phyloP scores from a whole-genome alignment of 2,329 filamentous ascomycete genomes.

The Claviceps quebecensis region DNA sequence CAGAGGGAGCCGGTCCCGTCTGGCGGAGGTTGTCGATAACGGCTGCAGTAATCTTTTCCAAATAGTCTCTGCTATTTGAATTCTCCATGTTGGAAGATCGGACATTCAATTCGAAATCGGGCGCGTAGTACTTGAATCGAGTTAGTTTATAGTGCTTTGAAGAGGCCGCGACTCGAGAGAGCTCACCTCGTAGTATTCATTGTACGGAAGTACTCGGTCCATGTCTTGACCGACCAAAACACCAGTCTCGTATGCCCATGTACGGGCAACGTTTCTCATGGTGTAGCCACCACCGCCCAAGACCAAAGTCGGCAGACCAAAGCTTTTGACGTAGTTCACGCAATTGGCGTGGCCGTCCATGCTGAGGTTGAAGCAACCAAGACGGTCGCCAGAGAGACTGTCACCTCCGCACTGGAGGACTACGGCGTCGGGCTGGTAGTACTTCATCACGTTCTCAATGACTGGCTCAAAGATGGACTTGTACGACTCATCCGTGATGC shows the following conservation, averaged over 20 bases:
- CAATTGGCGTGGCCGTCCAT: constrained; percentile 94
- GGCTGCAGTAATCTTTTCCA: constrained; percentile 67
- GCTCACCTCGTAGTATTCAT: constrained; percentile 76
- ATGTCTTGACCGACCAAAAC: constrained; percentile 74
- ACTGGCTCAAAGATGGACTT: constrained; percentile 85
- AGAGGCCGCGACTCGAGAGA: background rate
- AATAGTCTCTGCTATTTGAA: constrained; percentile 68
- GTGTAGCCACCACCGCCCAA: constrained; percentile 95
- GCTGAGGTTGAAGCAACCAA: constrained; percentile 95
- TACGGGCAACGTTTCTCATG: constrained; percentile 89
- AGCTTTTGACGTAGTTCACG: constrained; percentile 79
- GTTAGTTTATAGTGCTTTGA: constrained; percentile 9
- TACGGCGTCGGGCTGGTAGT: constrained; percentile 80
- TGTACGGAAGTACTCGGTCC: constrained; percentile 74
- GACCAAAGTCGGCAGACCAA: constrained; percentile 74
- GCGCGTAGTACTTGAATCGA: constrained; percentile 67
- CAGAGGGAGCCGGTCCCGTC: constrained; percentile 73
- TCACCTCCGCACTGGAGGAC: constrained; percentile 95
- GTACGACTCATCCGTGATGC: constrained; percentile 82
- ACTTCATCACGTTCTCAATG: constrained; percentile 72
- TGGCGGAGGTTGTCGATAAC: constrained; percentile 79
- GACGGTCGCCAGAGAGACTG: constrained; percentile 80
- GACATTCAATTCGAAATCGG: constrained; percentile 82
- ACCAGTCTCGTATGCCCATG: constrained; percentile 95
- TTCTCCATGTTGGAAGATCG: constrained; percentile 83